phyloP scores from a whole-genome alignment of 2,329 filamentous ascomycete species.

The Kalaharituber pfeilii region DNA sequence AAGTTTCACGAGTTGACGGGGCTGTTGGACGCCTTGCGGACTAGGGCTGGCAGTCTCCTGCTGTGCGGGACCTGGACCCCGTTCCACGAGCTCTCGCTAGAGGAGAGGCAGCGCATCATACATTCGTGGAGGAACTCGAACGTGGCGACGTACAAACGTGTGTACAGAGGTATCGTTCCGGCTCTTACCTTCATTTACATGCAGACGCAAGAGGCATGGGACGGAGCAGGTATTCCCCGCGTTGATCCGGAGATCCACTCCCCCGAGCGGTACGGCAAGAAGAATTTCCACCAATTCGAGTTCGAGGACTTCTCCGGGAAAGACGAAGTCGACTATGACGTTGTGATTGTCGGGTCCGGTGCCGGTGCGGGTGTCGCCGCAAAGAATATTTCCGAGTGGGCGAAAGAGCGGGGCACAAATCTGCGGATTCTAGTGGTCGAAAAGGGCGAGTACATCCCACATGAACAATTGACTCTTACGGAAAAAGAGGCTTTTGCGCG shows the following conservation, averaged over 20 bases:
- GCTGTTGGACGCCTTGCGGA: background rate
- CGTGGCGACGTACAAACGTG: background rate
- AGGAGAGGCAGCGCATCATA: background rate
- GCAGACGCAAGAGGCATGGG: background rate
- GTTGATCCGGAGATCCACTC: background rate
- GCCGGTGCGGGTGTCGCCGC: slow-evolving; percentile 70
- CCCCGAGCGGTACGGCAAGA: background rate
- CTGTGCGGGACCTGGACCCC: background rate
- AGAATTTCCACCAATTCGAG: slow-evolving; percentile 12
- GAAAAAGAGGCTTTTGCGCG: slow-evolving; percentile 42
- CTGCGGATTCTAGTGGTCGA: slow-evolving; percentile 63
- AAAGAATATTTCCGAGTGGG: slow-evolving; percentile 62
- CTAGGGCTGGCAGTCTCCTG: background rate
- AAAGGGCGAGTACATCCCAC: slow-evolving; percentile 60
- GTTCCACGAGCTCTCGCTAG: background rate
- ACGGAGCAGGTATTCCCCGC: background rate
- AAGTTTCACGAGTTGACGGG: background rate
- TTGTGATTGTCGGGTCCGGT: slow-evolving; percentile 72
- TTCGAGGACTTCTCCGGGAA: slow-evolving; percentile 12
- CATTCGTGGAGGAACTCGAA: background rate
- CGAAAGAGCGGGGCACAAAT: slow-evolving; percentile 22
- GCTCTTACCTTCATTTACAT: background rate
- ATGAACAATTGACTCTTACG: slow-evolving; percentile 56
- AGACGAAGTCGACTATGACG: slow-evolving; percentile 48
- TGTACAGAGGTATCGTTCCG: background rate